Base-by-base conservation (phyloP, 2,329 filamentous ascomycete species). In the Ophiostoma ips region DNA sequence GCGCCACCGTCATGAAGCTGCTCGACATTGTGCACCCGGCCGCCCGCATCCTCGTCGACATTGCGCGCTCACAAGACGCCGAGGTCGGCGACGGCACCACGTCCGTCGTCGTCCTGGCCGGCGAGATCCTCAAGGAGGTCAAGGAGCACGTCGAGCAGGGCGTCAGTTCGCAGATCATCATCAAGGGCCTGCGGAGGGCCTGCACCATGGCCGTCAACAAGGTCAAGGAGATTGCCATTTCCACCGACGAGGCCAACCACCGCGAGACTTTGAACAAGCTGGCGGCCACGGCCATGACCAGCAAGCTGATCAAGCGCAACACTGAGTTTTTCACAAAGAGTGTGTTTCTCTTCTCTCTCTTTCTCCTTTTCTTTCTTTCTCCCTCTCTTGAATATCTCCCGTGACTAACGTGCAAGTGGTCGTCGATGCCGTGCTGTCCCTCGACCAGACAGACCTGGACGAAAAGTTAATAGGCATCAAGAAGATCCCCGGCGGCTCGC, bases 1-100 rank as follows among this genome's bases (percentile, higher is more conserved):
- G 92, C 63, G 92, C 92, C 46, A 98, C 92, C 47, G 92, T 96
- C 55, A 98, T 98, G 92, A 96, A 95, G 82, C 84, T 98, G 50
- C 84, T 98, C 65, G 92, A 98, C 66, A 96, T 98, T 62, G 87
- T 98, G 55, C 92, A 98, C 72, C 92, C 92, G 59, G 92, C 92
- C 58, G 92, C 92, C 60, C 83, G 89, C 67, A 92, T 98, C 66
- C 84, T 98, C 62, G 94, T 92, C 67, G 92, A 98, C 66, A 98
- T 98, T 63, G 90, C 92, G 56, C 83, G 92, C 69, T 96, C 90
- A 64, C 92, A 98, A 83, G 92, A 98, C 67, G 92, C 92, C 58
- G 92, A 98, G 74, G 92, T 98, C 52, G 92, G 92, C 61, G 92
- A 98, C 64, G 92, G 92, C 61, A 98, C 92, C 51, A 98, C 92